Conservation (phyloP, 2,329 filamentous ascomycete genomes). For the Plenodomus lindquistii region DNA sequence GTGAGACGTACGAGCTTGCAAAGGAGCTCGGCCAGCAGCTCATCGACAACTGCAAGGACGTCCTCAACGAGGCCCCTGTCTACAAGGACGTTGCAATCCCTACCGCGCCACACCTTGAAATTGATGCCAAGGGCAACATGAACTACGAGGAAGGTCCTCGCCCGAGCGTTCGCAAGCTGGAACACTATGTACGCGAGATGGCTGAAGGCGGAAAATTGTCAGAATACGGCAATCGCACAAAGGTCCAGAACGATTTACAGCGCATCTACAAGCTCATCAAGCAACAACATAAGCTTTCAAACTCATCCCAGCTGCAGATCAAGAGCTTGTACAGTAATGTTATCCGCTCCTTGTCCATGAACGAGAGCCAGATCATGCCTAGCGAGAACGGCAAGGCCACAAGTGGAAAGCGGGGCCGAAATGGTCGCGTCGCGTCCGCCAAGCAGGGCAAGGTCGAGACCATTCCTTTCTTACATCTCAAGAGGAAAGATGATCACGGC, state of each 20-base stretch:
- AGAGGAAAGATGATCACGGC: conserved; percentile 88
- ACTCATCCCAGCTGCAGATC: conserved; percentile 94
- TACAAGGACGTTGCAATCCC: conserved; percentile 96
- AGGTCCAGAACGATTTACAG: conserved; percentile 93
- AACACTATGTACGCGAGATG: conserved; percentile 99
- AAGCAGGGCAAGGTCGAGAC: conserved; percentile 93
- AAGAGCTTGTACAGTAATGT: conserved; percentile 94
- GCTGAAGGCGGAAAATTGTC: conserved; percentile 97
- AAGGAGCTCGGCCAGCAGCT: conserved; percentile 92
- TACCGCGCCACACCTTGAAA: conserved; percentile 88
- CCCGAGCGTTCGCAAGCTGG: conserved; percentile 89
- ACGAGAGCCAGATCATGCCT: conserved; percentile 94
- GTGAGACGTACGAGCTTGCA: conserved; percentile 96
- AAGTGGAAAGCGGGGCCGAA: conserved; percentile 62
- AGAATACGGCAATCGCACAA: conserved; percentile 96
- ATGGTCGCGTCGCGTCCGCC: conserved; percentile 55
- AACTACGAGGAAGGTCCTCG: conserved; percentile 88
- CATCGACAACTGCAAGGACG: conserved; percentile 96
- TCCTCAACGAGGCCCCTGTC: conserved; percentile 78
- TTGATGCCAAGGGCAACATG: conserved; percentile 89
- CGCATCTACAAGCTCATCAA: conserved; percentile 98
- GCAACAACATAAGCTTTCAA: conserved; percentile 96
- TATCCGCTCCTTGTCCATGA: conserved; percentile 93
- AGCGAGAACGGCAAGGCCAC: conserved; percentile 74
- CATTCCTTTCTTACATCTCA: conserved; percentile 95